Evolutionary conservation across 805 yeast species (phyloP), one percentile per base, ranked within the genome.

Genomic region (Yamadazyma olivae): DNA sequence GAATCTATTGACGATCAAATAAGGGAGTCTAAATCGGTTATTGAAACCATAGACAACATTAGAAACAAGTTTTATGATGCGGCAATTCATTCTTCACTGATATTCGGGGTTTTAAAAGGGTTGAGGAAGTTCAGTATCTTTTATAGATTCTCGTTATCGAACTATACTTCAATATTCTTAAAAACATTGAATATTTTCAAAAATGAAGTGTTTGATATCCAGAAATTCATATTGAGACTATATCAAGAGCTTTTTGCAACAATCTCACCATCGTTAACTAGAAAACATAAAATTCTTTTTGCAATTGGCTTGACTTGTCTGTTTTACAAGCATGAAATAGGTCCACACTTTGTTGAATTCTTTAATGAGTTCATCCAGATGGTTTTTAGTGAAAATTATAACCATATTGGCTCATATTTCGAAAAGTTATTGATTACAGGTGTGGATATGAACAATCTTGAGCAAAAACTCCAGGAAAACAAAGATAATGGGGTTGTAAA

Each of bases 71-170:
- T 73, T 48, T 52, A 59, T 13, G 74, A 77, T 1, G 58, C 86
- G 10, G 87, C 93, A 0, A 48, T 50, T 3, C 74, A 72, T 32
- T 72, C 81, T 22, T 70, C 87, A 0, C 43, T 46, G 7, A 51
- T 86, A 1, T 83, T 67, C 44, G 51, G 61, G 1, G 42, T 80
- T 5, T 47, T 84, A 18, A 71, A 73, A 36, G 21, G 35, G 2
- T 33, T 65, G 20, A 32, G 61, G 14, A 30, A 39, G 0, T 33
- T 78, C n/a, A 73, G 74, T 39, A 54, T 55, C 19, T 75, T 79
- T 42, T 90, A 87, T 54, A 74, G 72, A 32, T 77, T 83, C 45
- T 63, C 87, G 0, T 61, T 81, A 22, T 62, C 66, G 5, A 40
- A 44, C 2, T 59, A 55, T 36, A 42, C 57, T 3, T 14, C n/a